Base-by-base conservation (phyloP, 495 filamentous ascomycete genomes). In the Staphylotrichum tortipilum region DNA sequence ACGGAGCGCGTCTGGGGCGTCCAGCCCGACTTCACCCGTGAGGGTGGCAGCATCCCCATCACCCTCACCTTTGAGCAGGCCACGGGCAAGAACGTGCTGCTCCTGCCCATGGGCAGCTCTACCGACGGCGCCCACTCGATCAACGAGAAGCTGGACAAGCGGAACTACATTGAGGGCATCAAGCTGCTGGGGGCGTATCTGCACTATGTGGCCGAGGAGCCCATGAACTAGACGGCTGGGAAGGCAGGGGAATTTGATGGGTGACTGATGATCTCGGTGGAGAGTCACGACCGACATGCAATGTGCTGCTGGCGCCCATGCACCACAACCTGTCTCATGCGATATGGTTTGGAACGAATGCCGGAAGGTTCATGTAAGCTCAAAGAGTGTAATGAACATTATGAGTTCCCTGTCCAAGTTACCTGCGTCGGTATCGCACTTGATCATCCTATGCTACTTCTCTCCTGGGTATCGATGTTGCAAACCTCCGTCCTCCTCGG, bases 111-210 rank as follows among this genome's bases (percentile, higher is more conserved):
- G 91, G 92, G 92, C 17, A 94, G 85, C 68, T 89, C 84, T 9
- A 97, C 92, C 18, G 92, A 99, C 73, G 91, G 86, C 42, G 92
- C 92, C 21, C 92, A 99, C 70, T 91, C 85, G 28, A 86, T 95
- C 65, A 99, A 99, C 64, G 92, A 99, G 75, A 99, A 99, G 75
- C 77, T 99, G 34, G 92, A 99, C 68, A 85, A 82, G 76, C 80
- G 78, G 65, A 99, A 99, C 64, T 99, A 97, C 65, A 92, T 99
- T 60, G 89, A 97, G 73, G 92, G 92, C n/a, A 95, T 83, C 55
- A 97, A 97, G 75, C 67, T 97, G 40, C 67, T 97, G 43, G 92
- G 92, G 14, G 89, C 92, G 15, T 99, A 99, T 63, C 70, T 99
- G 62, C 92, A 97, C 72, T 96, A 95, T 60, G 89, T 95, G 47